These are phyloP conservation scores for Aspergillus leporis DNA, from an alignment of 495 filamentous ascomycete species.

Conservation along the genomic window DNA sequence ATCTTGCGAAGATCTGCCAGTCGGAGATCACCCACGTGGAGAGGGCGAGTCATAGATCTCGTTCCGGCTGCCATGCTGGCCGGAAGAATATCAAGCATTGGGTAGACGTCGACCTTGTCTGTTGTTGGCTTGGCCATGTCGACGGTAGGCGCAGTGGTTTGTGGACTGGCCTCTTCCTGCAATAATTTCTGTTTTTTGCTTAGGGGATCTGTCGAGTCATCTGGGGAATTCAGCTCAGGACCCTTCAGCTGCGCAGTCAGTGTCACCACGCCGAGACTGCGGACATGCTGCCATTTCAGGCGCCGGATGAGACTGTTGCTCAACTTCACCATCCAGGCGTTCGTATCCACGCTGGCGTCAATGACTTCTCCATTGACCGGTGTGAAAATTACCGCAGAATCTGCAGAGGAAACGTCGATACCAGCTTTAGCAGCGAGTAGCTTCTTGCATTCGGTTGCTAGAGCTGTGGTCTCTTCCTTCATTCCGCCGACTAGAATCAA, in stretches of 20 bases:
- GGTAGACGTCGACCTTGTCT: conserved; percentile 42
- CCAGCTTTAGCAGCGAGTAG: conserved; percentile 60
- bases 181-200: conserved; percentile 70
- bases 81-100: conserved; percentile 77
- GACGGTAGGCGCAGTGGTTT: conserved; percentile 26
- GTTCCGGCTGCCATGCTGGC: conserved; percentile 74
- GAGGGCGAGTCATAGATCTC: conserved; percentile 75
- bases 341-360: conserved; percentile 94
- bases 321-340: conserved; percentile 93
- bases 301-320: conserved; percentile 77
- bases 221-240: conserved; percentile 27
- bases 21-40: conserved; percentile 92
- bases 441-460: conserved; percentile 80
- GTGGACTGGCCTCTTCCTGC: conserved; percentile 35
- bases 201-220: conserved; percentile 44
- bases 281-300: conserved; percentile 92
- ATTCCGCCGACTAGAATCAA: conserved; percentile 84
- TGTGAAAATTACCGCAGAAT: conserved; percentile 71
- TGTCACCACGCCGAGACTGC: conserved; percentile 84
- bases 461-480: conserved; percentile 68
- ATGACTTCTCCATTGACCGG: conserved; percentile 69
- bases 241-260: conserved; percentile 66
- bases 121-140: conserved; percentile 20
- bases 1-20: conserved; percentile 84
- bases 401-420: conserved; percentile 35